These are phyloP conservation scores for Jackrogersella multiformis DNA, from an alignment of 495 filamentous ascomycete species.

Conservation along the genomic window DNA sequence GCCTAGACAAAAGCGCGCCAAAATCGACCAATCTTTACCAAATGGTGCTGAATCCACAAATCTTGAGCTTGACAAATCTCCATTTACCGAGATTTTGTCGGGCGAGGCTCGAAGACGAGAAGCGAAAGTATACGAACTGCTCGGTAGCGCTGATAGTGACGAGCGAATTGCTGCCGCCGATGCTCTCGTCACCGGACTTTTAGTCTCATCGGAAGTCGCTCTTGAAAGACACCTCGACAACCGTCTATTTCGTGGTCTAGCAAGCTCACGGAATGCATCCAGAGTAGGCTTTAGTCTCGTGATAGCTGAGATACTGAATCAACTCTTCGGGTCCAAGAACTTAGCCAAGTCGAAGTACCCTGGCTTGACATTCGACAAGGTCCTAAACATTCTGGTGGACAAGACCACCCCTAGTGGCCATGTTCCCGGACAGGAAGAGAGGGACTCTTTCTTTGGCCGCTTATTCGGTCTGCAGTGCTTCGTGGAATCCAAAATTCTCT, in stretches of 20 bases:
- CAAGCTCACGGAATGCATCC: conserved; percentile 89
- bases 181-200: conserved; percentile 58
- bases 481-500: conserved; percentile 77
- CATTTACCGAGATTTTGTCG: conserved; percentile 55
- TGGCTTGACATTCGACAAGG: conserved; percentile 61
- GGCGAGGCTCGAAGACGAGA: conserved; percentile 58
- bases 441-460: conserved; percentile 84
- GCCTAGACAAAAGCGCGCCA: conserved; percentile 55
- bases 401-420: conserved; percentile 72
- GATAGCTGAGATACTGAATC: conserved; percentile 79
- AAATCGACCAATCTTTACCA: conserved; percentile 44
- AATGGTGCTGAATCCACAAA: conserved; percentile 42
- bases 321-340: conserved; percentile 63
- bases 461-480: conserved; percentile 89
- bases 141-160: conserved; percentile 59
- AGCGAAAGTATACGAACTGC: conserved; percentile 59
- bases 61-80: conserved; percentile 51
- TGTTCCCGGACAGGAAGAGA: conserved; percentile 79
- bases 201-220: conserved; percentile 54
- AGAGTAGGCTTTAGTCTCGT: conserved; percentile 91
- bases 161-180: conserved; percentile 62
- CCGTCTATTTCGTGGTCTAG: conserved; percentile 85
- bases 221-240: conserved; percentile 63
- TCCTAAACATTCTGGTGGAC: conserved; percentile 71
- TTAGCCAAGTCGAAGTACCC: conserved; percentile 55